A percentile compares a stretch with the other conserved stretches of the same genome.
phyloP scores from a whole-genome alignment of 106 monocot genomes.

The Hemerocallis citrina region DNA sequence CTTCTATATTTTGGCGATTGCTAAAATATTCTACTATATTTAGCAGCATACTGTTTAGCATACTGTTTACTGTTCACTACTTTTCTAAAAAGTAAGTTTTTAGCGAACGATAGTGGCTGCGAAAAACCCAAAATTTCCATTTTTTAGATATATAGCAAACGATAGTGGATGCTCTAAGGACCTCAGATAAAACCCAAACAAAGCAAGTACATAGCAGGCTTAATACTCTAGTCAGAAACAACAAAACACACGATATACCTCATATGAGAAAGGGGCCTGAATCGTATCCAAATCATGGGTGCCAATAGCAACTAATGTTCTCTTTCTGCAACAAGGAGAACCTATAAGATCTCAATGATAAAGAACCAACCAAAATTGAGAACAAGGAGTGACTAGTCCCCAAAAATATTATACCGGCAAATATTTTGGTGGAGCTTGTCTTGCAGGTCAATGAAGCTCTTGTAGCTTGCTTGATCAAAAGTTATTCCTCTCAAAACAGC shows the following conservation, averaged over 20 bases:
- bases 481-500: slow-evolving; percentile 80
- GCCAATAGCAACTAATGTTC: slow-evolving; percentile 90
- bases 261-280: slow-evolving; percentile 73
- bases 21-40: too few species aligned
- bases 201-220: not conserved
- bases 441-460: slow-evolving; percentile 95
- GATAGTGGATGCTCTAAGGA: too few species aligned
- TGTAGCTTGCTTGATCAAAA: slow-evolving; percentile 76
- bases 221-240: not conserved
- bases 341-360: slow-evolving; percentile 1
- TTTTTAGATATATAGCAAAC: too few species aligned
- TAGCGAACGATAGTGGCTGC: too few species aligned
- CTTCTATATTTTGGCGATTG: too few species aligned
- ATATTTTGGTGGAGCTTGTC: slow-evolving; percentile 97
- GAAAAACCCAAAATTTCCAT: too few species aligned
- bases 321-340: slow-evolving; percentile 38
- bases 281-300: slow-evolving; percentile 92
- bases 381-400: not conserved
- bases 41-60: too few species aligned
- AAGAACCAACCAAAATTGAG: not conserved
- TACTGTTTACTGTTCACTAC: too few species aligned
- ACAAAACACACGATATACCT: slow-evolving; percentile 28
- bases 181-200: not conserved
- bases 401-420: slow-evolving; percentile 46
- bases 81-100: too few species aligned